Percentiles rank a stretch among this genome's conserved stretches.
These are phyloP conservation scores for Arthrobotrys musiformis DNA, from an alignment of 2,329 filamentous ascomycete species.

Conservation along the genomic window DNA sequence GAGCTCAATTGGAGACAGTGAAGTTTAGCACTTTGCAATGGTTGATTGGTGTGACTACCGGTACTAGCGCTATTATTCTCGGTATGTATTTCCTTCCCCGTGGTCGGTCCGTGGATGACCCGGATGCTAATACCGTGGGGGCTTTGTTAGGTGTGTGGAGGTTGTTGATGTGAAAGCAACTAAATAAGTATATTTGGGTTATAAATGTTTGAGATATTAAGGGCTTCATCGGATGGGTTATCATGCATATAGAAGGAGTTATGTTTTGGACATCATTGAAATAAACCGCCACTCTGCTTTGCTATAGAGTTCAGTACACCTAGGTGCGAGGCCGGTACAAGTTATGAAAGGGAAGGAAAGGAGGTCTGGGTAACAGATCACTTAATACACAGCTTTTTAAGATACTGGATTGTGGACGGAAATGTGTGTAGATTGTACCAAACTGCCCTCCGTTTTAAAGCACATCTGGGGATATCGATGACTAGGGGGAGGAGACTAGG, in stretches of 20 bases:
- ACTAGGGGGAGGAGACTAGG: background rate
- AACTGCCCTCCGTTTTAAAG: no score
- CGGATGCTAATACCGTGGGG: background rate
- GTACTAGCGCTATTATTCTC: constrained; percentile 60
- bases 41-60: constrained; percentile 86
- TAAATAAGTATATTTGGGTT: background rate
- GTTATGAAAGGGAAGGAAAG: no score
- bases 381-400: no score
- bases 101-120: background rate
- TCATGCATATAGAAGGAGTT: constrained; percentile 11
- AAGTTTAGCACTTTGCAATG: constrained; percentile 99
- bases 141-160: constrained; percentile 44
- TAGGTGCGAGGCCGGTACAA: no score
- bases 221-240: background rate
- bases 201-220: background rate
- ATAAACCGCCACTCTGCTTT: background rate
- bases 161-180: constrained; percentile 39
- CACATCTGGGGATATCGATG: no score
- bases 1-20: constrained; percentile 93
- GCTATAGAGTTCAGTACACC: background rate
- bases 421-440: no score
- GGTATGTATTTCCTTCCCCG: constrained; percentile 11
- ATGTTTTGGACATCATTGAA: background rate
- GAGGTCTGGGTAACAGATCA: no score
- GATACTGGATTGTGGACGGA: no score